phyloP scores from a whole-genome alignment of 768 basidiomycete species.

The Xerocomellus intermedius region DNA sequence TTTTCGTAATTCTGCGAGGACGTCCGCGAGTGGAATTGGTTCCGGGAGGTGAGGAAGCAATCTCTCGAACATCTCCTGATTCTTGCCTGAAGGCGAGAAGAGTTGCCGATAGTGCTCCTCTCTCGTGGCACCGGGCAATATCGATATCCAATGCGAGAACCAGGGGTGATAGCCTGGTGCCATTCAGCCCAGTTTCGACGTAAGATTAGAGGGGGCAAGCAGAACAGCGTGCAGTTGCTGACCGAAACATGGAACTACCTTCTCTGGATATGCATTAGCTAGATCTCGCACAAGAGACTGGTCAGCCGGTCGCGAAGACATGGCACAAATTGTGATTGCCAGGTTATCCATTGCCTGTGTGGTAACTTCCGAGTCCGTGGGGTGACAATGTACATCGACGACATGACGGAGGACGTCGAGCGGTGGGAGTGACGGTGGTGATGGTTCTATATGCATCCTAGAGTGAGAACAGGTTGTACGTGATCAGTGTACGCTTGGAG shows the following conservation, averaged over 20 bases:
- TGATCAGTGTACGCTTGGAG: background rate
- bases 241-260: conserved; percentile 90
- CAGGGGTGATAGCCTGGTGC: conserved; percentile 89
- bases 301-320: conserved; percentile 68
- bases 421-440: conserved; percentile 21
- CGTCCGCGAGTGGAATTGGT: conserved; percentile 58
- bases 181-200: conserved; percentile 7
- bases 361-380: conserved; percentile 68
- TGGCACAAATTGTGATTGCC: conserved; percentile 74
- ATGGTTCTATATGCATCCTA: background rate
- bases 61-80: conserved; percentile 46
- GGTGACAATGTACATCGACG: conserved; percentile 90
- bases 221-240: conserved; percentile 29
- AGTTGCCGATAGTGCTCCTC: conserved; percentile 73
- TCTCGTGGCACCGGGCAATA: conserved; percentile 45
- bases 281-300: conserved; percentile 70
- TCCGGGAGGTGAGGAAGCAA: conserved; percentile 70
- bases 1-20: conserved; percentile 57
- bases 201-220: conserved; percentile 9
- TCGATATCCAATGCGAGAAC: conserved; percentile 80
- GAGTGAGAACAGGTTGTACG: background rate
- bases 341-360: conserved; percentile 52
- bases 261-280: conserved; percentile 56
- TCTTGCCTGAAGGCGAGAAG: conserved; percentile 47
- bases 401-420: conserved; percentile 60